These are phyloP conservation scores for Arthrobotrys sphaeroides DNA, from an alignment of 2,329 filamentous ascomycete species.

Conservation along the genomic window DNA sequence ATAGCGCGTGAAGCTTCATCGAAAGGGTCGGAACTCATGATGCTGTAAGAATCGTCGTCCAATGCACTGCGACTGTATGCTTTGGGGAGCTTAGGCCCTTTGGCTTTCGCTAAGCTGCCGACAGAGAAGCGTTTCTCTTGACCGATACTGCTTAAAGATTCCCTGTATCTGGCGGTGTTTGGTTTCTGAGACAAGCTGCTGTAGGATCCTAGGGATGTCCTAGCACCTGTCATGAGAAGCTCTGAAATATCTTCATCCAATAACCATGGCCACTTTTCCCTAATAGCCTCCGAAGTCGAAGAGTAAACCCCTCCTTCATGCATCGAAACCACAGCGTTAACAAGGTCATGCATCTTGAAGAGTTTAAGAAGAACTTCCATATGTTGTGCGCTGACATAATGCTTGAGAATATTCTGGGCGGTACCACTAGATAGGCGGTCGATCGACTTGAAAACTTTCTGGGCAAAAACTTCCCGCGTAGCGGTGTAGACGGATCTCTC, in stretches of 20 bases:
- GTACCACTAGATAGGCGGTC: conserved; percentile 2
- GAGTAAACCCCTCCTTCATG: conserved; percentile 21
- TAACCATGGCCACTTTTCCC: conserved; percentile 35
- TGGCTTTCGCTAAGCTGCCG: not conserved
- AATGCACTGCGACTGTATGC: not conserved
- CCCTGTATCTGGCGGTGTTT: not conserved
- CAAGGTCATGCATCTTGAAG: conserved; percentile 26
- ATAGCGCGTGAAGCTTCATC: not conserved
- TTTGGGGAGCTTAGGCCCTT: not conserved
- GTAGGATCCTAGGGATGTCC: too few relatives aligned
- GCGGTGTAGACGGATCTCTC: conserved; percentile 26
- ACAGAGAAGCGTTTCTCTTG: not conserved
- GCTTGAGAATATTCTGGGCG: conserved; percentile 7
- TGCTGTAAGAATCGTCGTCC: conserved; percentile 7
- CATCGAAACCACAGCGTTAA: conserved; percentile 6
- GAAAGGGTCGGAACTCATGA: conserved; percentile 19
- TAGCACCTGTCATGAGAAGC: not conserved
- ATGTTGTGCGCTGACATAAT: not conserved
- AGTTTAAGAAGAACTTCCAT: not conserved
- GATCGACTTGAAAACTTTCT: conserved; percentile 19
- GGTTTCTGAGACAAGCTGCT: not conserved
- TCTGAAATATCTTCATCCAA: conserved; percentile 7
- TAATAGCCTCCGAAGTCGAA: not conserved
- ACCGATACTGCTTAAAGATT: not conserved
- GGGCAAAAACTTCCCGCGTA: conserved; percentile 9